Conservation (phyloP, 371 early-diverging fungal species). For the Racocetra persica region DNA sequence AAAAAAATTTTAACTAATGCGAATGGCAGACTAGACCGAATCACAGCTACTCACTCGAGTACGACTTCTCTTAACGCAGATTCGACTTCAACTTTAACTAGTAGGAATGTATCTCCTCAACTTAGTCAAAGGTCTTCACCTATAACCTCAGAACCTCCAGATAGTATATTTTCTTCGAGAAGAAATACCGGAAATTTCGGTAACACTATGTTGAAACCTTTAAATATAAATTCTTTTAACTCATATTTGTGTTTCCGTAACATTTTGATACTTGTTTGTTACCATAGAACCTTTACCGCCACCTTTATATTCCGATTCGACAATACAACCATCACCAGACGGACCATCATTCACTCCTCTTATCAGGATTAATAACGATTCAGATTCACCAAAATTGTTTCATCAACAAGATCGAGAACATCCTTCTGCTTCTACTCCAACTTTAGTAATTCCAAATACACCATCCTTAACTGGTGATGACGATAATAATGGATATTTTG, state of each 20-base stretch:
- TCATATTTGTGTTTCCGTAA: too few relatives aligned
- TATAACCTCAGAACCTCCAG: conserved; percentile 20
- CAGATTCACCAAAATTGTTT: conserved; percentile 12
- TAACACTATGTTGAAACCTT: neutral
- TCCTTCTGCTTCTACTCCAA: neutral
- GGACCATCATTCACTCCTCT: neutral
- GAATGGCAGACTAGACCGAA: conserved; percentile 19
- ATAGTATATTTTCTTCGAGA: conserved; percentile 13
- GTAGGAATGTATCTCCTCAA: conserved; percentile 12
- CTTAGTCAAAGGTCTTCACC: conserved; percentile 40
- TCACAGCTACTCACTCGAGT: conserved; percentile 17
- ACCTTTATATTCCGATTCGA: neutral
- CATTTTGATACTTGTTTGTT: too few relatives aligned
- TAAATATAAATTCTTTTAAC: neutral
- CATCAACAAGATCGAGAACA: neutral
- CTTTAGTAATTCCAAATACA: too few relatives aligned
- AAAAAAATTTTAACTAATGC: conserved; percentile 33
- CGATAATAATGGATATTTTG: neutral
- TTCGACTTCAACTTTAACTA: conserved; percentile 3
- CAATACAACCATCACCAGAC: neutral
- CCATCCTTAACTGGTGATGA: neutral
- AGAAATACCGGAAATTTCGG: conserved; percentile 26
- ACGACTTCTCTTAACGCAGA: neutral
- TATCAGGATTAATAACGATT: conserved; percentile 23
- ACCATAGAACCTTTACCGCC: neutral